These are phyloP conservation scores for Aspergillus nomiae DNA, from an alignment of 2,329 filamentous ascomycete genomes.

Conservation along the genomic window DNA sequence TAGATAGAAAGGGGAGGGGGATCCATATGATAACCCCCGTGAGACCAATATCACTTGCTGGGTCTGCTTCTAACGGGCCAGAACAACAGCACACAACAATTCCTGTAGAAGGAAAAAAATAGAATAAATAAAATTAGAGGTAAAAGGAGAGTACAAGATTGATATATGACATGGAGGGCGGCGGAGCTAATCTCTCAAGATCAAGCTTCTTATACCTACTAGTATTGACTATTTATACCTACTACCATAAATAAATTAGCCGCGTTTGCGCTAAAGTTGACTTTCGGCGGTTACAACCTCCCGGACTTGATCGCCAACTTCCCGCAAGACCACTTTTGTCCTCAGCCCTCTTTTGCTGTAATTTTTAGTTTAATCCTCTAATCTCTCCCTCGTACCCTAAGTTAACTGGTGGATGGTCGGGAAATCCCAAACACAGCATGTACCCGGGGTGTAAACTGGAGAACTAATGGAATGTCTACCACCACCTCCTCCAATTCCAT, in stretches of 20 bases:
- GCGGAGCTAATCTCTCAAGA: no score
- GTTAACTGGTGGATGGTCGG: slow-evolving; percentile 10
- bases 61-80: neutral
- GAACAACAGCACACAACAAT: neutral
- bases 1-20: slow-evolving; percentile 10
- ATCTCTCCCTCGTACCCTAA: neutral
- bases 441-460: slow-evolving; percentile 23
- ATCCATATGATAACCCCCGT: neutral
- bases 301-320: slow-evolving; percentile 7
- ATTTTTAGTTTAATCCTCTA: neutral
- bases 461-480: slow-evolving; percentile 39
- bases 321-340: slow-evolving; percentile 1
- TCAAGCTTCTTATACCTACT: neutral
- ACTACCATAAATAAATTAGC: neutral
- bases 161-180: neutral
- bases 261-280: slow-evolving; percentile 8
- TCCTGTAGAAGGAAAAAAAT: neutral
- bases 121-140: neutral
- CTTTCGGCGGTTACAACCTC: neutral
- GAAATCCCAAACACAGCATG: slow-evolving; percentile 22
- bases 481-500: slow-evolving; percentile 38
- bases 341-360: slow-evolving; percentile 2
- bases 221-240: neutral
- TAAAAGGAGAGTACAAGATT: neutral
- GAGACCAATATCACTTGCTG: neutral